phyloP scores from a whole-genome alignment of 2,329 filamentous ascomycete genomes.

The Paramyrothecium sp. region DNA sequence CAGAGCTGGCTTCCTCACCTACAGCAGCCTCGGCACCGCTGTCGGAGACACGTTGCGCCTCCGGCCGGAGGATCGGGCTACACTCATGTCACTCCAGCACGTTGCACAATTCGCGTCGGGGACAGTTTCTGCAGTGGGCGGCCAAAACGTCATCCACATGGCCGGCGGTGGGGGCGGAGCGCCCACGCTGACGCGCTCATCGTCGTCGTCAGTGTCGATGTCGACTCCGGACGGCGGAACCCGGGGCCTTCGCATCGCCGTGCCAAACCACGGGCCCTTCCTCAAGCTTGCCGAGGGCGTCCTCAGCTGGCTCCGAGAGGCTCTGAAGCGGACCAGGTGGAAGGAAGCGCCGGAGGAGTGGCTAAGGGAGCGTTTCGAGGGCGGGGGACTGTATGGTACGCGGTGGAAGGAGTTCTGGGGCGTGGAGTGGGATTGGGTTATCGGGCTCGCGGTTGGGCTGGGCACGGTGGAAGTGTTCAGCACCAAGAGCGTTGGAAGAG shows the following conservation, averaged over 20 bases:
- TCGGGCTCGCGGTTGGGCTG: slow-evolving; percentile 68
- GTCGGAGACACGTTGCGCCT: slow-evolving; percentile 37
- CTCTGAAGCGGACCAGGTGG: slow-evolving; percentile 59
- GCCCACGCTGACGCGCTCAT: slow-evolving; percentile 22
- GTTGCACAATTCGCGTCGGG: slow-evolving; percentile 67
- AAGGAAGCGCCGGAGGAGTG: slow-evolving; percentile 62
- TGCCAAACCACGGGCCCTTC: slow-evolving; percentile 66
- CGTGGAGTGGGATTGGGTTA: slow-evolving; percentile 67
- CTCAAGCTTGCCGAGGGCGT: slow-evolving; percentile 63
- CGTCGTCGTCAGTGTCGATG: slow-evolving; percentile 8
- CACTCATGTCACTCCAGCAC: slow-evolving; percentile 58
- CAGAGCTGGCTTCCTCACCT: slow-evolving; percentile 65
- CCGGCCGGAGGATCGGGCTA: slow-evolving; percentile 53
- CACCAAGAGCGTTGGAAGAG: slow-evolving; percentile 70
- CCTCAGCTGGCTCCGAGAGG: slow-evolving; percentile 57
- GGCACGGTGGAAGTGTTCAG: slow-evolving; percentile 74
- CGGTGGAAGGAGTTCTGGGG: slow-evolving; percentile 70
- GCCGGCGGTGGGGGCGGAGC: slow-evolving; percentile 55
- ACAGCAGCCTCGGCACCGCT: slow-evolving; percentile 25
- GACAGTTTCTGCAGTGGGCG: slow-evolving; percentile 67
- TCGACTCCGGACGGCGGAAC: slow-evolving; percentile 9
- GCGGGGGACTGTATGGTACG: slow-evolving; percentile 44
- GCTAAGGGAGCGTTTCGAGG: slow-evolving; percentile 70
- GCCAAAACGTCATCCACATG: slow-evolving; percentile 61
- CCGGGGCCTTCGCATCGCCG: slow-evolving; percentile 51